Percentiles rank a stretch among this genome's conserved stretches.
These are phyloP conservation scores for Alternaria tenuissima DNA, from an alignment of 2,329 filamentous ascomycete genomes.

Conservation along the genomic window DNA sequence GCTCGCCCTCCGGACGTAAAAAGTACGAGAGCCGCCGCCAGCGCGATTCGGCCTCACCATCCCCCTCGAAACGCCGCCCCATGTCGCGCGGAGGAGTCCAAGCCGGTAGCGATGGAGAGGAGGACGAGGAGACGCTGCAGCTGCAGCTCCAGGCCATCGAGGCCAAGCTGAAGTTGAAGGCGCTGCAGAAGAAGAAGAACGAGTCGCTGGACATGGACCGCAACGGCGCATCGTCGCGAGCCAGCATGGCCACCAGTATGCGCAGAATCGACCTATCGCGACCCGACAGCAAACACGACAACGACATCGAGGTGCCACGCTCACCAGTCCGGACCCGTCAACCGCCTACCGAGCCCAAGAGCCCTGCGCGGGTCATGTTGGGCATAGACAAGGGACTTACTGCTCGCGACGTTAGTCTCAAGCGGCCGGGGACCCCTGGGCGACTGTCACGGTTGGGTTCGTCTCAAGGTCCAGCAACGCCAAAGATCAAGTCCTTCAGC, in stretches of 20 bases:
- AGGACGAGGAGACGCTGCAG: constrained; percentile 85
- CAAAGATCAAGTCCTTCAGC: constrained; percentile 72
- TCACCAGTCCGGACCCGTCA: constrained; percentile 67
- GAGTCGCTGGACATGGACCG: constrained; percentile 31
- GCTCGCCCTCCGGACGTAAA: constrained; percentile 80
- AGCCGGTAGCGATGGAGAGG: constrained; percentile 53
- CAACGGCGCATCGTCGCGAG: constrained; percentile 35
- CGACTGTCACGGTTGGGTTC: constrained; percentile 55
- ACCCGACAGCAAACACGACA: constrained; percentile 31
- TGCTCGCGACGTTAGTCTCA: constrained; percentile 84
- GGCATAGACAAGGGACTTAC: constrained; percentile 90
- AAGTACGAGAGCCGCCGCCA: constrained; percentile 72
- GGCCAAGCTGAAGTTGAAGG: constrained; percentile 86
- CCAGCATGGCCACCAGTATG: constrained; percentile 34
- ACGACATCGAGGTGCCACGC: constrained; percentile 76
- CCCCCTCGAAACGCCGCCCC: constrained; percentile 62
- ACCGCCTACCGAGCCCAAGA: constrained; percentile 66
- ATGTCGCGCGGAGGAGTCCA: constrained; percentile 27
- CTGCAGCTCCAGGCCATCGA: constrained; percentile 89
- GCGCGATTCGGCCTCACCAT: constrained; percentile 64
- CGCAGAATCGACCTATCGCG: constrained; percentile 35
- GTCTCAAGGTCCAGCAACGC: constrained; percentile 26
- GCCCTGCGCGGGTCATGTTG: constrained; percentile 79
- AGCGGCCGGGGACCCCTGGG: constrained; percentile 56
- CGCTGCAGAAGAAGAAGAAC: constrained; percentile 68